Percentiles rank a stretch among this genome's conserved stretches.
These are phyloP conservation scores for Phytopythium montanum DNA, from an alignment of 352 stramenopile species.

Conservation along the genomic window DNA sequence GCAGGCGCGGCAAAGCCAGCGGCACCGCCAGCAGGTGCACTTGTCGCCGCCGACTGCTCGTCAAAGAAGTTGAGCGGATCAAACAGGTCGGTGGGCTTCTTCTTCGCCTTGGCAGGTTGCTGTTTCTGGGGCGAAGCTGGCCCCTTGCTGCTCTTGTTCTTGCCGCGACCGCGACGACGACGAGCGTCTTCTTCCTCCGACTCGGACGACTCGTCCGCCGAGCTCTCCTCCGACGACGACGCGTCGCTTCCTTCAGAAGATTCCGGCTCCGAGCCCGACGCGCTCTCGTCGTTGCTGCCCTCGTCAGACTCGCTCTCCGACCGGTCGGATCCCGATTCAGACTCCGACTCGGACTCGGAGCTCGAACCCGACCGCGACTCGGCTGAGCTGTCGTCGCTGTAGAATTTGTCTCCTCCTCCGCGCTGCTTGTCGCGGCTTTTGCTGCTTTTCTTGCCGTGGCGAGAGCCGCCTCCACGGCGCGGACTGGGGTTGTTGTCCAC, in stretches of 20 bases:
- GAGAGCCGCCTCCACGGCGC: slow-evolving; percentile 13
- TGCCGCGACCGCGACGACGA: slow-evolving; percentile 22
- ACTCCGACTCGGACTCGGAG: slow-evolving; percentile 29
- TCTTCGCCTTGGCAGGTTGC: slow-evolving; percentile 23
- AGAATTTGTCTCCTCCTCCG: slow-evolving; percentile 43
- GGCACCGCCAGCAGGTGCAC: neutral
- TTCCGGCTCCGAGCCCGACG: slow-evolving; percentile 23
- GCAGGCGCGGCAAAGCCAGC: slow-evolving; percentile 11
- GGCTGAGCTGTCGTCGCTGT: slow-evolving; percentile 56
- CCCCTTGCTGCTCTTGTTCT: slow-evolving; percentile 28
- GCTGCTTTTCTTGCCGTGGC: slow-evolving; percentile 29
- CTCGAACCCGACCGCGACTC: slow-evolving; percentile 24
- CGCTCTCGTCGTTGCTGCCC: slow-evolving; percentile 26
- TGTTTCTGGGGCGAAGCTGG: slow-evolving; percentile 34
- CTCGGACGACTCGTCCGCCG: slow-evolving; percentile 34
- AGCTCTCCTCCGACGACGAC: slow-evolving; percentile 29
- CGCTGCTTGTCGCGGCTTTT: slow-evolving; percentile 18
- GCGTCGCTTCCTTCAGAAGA: slow-evolving; percentile 30
- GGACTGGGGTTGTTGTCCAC: slow-evolving; percentile 27
- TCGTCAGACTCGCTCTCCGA: slow-evolving; percentile 35
- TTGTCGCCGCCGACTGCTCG: slow-evolving; percentile 11
- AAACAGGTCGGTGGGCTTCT: slow-evolving; percentile 38
- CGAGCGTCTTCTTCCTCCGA: slow-evolving; percentile 47
- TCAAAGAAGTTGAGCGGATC: slow-evolving; percentile 48
- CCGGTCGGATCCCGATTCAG: slow-evolving; percentile 19